Evolutionary conservation across 1,139 yeast species (phyloP), one percentile per base, ranked within the genome.

Genomic region (Ogataea hybrid): DNA sequence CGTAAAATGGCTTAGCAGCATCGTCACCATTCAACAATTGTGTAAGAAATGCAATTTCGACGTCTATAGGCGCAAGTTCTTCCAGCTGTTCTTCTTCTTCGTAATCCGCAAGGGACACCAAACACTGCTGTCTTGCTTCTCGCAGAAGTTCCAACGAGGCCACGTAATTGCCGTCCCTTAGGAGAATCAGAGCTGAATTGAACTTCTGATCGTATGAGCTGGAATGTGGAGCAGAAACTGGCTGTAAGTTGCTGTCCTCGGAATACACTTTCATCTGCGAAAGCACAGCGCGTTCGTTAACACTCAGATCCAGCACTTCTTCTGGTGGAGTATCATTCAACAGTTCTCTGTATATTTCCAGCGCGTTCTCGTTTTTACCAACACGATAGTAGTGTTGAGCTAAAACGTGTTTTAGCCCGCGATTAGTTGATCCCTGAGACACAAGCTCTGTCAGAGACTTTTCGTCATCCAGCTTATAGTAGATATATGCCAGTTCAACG

Each of bases 301-400:
- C 82, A 15, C 74, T 64, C 47, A 89, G 64, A 64, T 90, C 97
- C 36, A 72, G 56, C 11, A 58, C 53, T 47, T 73, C 76, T 15
- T 62, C 47, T 23, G 42, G 37, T 6, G 38, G 30, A 7, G 43
- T 46, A 4, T 43, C 45, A 5, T 53, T 35, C 21, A 77, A 61
- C 43, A 87, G 65, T 5, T 67, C 64, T 38, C 72, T 64, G 58
- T 87, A 88, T 4, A 85, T 53, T 5, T 64, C 59, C 48, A 75
- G 68, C 0, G 96, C 81, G 35, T 73, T 70, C 1, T 57, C 59
- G 52, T 77, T 72, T 16, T 75, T 61, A 7, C 96, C 97, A 28
- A 63, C 61, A 57, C 81, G 81, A 67, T 85, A 88, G 57, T 74
- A 75, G 48, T 81, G 79, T 64, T 90, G 98, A 0, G 97, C 96